Percentiles rank a stretch among this genome's conserved stretches.
Conservation (phyloP, 192 early-diverging fungal genomes). For the Globomyces pollinis-pini region DNA sequence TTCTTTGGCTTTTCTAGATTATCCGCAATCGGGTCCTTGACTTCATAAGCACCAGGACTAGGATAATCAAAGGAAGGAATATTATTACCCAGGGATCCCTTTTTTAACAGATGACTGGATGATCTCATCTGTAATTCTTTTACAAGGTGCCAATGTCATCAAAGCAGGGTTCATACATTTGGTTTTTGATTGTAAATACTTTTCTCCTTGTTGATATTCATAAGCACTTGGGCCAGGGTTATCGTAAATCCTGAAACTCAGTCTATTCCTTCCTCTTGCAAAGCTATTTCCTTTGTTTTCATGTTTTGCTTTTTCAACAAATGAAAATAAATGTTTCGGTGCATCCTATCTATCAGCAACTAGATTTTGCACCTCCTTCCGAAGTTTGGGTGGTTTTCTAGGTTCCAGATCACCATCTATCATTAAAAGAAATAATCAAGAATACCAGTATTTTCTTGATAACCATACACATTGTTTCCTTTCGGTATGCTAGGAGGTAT, state of each 20-base stretch:
- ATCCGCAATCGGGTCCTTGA: slow-evolving; percentile 29
- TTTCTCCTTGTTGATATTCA: slow-evolving; percentile 20
- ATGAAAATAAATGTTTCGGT: slow-evolving; percentile 36
- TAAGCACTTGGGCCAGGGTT: slow-evolving; percentile 37
- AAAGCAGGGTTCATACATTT: slow-evolving; percentile 38
- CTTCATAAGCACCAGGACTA: slow-evolving; percentile 41
- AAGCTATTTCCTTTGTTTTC: slow-evolving; percentile 30
- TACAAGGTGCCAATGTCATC: slow-evolving; percentile 48
- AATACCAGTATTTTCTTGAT: slow-evolving; percentile 45
- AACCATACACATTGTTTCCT: slow-evolving; percentile 34
- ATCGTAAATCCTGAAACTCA: slow-evolving; percentile 23
- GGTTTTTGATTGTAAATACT: slow-evolving; percentile 6
- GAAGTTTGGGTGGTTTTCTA: slow-evolving; percentile 35
- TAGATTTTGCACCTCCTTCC: slow-evolving; percentile 21
- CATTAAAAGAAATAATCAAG: no score
- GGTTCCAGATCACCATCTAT: slow-evolving; percentile 40
- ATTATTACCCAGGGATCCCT: no score
- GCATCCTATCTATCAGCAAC: slow-evolving; percentile 14
- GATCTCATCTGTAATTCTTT: slow-evolving; percentile 42
- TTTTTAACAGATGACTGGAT: slow-evolving; percentile 29
- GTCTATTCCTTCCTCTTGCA: slow-evolving; percentile 7
- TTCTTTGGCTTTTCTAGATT: slow-evolving; percentile 14
- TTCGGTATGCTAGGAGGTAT: slow-evolving; percentile 44
- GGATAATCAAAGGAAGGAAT: slow-evolving; percentile 16
- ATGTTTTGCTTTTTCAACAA: slow-evolving; percentile 34